These are phyloP conservation scores for Amaranthus hypochondriacus DNA, from an alignment of 148 eudicot genomes.

Conservation along the genomic window DNA sequence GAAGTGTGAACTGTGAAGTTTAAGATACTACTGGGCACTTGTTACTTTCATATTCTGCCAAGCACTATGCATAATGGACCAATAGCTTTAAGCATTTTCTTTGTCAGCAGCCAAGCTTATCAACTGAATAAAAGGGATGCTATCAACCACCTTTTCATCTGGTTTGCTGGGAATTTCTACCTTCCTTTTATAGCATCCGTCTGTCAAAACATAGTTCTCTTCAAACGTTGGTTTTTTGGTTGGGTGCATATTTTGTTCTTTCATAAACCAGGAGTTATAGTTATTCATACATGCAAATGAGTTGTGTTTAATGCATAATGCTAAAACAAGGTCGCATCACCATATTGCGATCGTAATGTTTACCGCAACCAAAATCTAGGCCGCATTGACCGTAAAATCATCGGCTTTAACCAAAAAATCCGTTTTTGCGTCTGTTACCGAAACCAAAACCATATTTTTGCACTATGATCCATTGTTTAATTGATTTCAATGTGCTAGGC, in stretches of 20 bases:
- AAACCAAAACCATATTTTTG: too few species aligned
- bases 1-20: too few species aligned
- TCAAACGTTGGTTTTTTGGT: neutral
- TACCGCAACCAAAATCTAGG: too few species aligned
- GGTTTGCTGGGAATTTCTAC: neutral
- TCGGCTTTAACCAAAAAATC: too few species aligned
- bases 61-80: neutral
- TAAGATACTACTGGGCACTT: too few species aligned
- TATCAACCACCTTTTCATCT: neutral
- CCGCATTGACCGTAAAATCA: too few species aligned
- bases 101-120: neutral
- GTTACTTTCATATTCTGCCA: neutral
- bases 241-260: neutral
- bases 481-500: neutral
- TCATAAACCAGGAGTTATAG: neutral
- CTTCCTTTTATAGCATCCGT: neutral
- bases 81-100: neutral
- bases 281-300: neutral
- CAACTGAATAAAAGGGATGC: neutral
- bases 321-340: too few species aligned
- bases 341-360: too few species aligned
- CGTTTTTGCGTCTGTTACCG: too few species aligned
- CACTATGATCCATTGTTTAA: neutral
- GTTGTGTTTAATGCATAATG: neutral
- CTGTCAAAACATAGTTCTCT: neutral